phyloP scores from a whole-genome alignment of 495 filamentous ascomycete genomes.

The Neurospora discreta region DNA sequence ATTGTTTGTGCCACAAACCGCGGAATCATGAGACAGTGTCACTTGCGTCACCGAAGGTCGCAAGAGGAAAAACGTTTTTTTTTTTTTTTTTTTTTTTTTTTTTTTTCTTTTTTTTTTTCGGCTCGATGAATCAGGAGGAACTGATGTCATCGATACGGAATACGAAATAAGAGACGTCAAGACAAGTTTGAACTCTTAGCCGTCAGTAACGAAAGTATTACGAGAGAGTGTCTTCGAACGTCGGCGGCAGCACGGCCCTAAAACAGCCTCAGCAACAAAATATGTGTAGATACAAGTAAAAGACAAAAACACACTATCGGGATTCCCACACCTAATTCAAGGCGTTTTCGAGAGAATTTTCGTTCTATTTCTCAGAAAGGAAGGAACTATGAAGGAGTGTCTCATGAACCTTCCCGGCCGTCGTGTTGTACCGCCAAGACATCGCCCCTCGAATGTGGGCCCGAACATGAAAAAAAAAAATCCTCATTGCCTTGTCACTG shows the following conservation, averaged over 20 bases:
- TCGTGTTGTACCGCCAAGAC: neutral
- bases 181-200: rapidly evolving
- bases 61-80: neutral
- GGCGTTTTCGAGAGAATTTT: rapidly evolving
- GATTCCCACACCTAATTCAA: rapidly evolving
- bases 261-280: neutral
- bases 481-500: neutral
- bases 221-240: neutral
- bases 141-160: too few species aligned
- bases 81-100: too few species aligned
- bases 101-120: too few species aligned
- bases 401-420: neutral
- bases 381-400: neutral
- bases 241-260: neutral
- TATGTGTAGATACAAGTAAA: neutral
- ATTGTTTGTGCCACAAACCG: neutral
- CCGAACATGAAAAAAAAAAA: neutral
- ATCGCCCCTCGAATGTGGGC: neutral
- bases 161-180: rapidly evolving
- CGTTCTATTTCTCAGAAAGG: neutral
- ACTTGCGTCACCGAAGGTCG: neutral
- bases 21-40: neutral
- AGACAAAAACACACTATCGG: neutral
- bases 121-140: too few species aligned
- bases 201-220: neutral